Base-by-base conservation (phyloP, 2,329 filamentous ascomycete genomes). In the Parastagonospora avenae region DNA sequence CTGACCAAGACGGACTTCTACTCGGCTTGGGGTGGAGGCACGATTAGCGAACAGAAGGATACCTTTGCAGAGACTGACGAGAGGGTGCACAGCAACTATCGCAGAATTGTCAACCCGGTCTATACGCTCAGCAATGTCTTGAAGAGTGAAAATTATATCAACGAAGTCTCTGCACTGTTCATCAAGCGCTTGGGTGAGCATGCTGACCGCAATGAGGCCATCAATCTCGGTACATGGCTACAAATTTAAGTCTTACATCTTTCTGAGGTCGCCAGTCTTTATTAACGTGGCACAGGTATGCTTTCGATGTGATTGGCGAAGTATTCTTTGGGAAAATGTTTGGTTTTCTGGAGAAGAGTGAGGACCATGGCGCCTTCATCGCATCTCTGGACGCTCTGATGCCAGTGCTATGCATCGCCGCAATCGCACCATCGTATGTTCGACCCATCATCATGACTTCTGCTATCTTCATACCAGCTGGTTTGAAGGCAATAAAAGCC, bases 331-430 rank as follows among this genome's bases (percentile, higher is more conserved):
- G 58, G 4, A 33, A 50, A 4, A 47, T 48, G 36, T 56, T 63
- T 29, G 55, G 57, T 12, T 64, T 64, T 39, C 28, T 64, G 15
- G 45, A 57, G 16, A 42, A 60, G 2, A 45, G 57, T n/a, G 39
- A 58, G 6, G 60, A 64, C 29, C 52, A 61, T 30, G 50, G 45
- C 5, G 46, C 37, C 14, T 63, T 49, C 29, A 61, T 63, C 9
- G 40, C 51, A 8, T 49, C 74, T 2, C 57, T 76, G 1, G 69
- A 76, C 38, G 67, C 52, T 7, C 42, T 70, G n/a, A 74, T 68
- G 57, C 76, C 60, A 19, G 65, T 59, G 4, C 30, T 59, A 5
- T 54, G 46, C 30, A 31, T 54, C 16, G 14, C 48, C 4, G 55
- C 46, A 2, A 54, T 60, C 24, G 48, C 40, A 11, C 54, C 59